Conservation (phyloP, 2,329 filamentous ascomycete species). For the Allantophomopsis lycopodina region DNA sequence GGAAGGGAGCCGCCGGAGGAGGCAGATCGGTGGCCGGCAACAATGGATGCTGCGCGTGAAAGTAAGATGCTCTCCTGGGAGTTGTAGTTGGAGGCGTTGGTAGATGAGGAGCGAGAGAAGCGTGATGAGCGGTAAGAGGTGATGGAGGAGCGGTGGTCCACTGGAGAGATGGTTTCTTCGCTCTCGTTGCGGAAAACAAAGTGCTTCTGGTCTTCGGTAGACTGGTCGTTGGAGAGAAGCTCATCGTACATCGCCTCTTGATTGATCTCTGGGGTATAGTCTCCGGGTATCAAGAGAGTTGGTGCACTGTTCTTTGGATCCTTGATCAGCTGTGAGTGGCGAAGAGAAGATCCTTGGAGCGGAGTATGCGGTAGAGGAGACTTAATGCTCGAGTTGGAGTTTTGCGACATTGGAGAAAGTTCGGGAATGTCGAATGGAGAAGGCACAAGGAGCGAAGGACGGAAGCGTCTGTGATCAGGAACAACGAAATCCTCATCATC, state of each 20-base stretch:
- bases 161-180: conserved; percentile 11
- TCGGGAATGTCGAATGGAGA: conserved; percentile 15
- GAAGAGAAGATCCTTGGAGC: conserved; percentile 8
- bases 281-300: conserved; percentile 45
- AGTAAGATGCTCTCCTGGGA: conserved; percentile 16
- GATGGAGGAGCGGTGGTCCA: conserved; percentile 17
- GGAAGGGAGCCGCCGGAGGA: conserved; percentile 16
- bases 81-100: conserved; percentile 11
- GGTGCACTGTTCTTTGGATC: conserved; percentile 48
- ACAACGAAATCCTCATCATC: conserved; percentile 8
- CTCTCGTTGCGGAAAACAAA: background rate
- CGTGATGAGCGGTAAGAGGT: conserved; percentile 16
- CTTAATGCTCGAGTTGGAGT: conserved; percentile 11
- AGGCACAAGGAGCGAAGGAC: conserved; percentile 15
- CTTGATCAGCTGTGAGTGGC: conserved; percentile 26
- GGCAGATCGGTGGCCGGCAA: conserved; percentile 12
- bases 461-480: conserved; percentile 13
- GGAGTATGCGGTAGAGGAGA: conserved; percentile 10
- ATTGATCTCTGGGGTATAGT: conserved; percentile 40
- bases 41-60: conserved; percentile 6
- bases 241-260: conserved; percentile 16
- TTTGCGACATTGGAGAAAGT: conserved; percentile 15
- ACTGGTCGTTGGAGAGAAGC: background rate
- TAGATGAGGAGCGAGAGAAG: conserved; percentile 15
- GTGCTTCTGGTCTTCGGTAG: background rate